These are phyloP conservation scores for Penicillium canariense DNA, from an alignment of 495 filamentous ascomycete species.

Conservation along the genomic window DNA sequence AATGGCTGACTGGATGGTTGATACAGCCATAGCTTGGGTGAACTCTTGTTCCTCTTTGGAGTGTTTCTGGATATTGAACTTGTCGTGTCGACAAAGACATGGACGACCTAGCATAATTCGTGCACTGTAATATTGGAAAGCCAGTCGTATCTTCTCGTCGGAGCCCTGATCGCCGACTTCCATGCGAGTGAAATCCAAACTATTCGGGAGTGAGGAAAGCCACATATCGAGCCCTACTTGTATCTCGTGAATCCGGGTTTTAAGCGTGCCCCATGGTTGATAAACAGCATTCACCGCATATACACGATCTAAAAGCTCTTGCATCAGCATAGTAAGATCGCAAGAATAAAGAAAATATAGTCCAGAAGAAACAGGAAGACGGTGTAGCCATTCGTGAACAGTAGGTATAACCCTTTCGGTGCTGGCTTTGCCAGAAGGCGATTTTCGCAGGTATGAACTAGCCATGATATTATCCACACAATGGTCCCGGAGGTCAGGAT, in stretches of 20 bases:
- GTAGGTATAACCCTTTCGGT: slow-evolving; percentile 5
- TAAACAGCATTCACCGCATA: slow-evolving; percentile 51
- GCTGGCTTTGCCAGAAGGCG: slow-evolving; percentile 17
- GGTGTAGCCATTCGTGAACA: slow-evolving; percentile 19
- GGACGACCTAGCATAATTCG: slow-evolving; percentile 59
- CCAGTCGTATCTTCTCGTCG: slow-evolving; percentile 39
- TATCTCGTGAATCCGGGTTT: slow-evolving; percentile 51
- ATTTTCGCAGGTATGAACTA: background rate
- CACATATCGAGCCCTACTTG: slow-evolving; percentile 51
- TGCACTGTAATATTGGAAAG: slow-evolving; percentile 57
- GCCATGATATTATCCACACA: slow-evolving; percentile 16
- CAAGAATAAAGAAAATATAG: slow-evolving; percentile 46
- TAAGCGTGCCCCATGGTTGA: slow-evolving; percentile 53
- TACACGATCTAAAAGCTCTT: slow-evolving; percentile 51
- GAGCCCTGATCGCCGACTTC: slow-evolving; percentile 21
- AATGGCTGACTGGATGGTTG: slow-evolving; percentile 51
- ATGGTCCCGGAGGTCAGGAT: slow-evolving; percentile 25
- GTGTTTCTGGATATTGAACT: slow-evolving; percentile 29
- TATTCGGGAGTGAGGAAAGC: slow-evolving; percentile 44
- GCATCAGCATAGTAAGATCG: slow-evolving; percentile 49
- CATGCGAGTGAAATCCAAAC: slow-evolving; percentile 45
- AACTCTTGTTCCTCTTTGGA: slow-evolving; percentile 35
- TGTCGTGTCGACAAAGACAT: slow-evolving; percentile 59
- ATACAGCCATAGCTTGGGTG: slow-evolving; percentile 50
- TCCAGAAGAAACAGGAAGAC: slow-evolving; percentile 29